These are phyloP conservation scores for Penicillium sp. DNA, from an alignment of 2,329 filamentous ascomycete species.

Conservation along the genomic window DNA sequence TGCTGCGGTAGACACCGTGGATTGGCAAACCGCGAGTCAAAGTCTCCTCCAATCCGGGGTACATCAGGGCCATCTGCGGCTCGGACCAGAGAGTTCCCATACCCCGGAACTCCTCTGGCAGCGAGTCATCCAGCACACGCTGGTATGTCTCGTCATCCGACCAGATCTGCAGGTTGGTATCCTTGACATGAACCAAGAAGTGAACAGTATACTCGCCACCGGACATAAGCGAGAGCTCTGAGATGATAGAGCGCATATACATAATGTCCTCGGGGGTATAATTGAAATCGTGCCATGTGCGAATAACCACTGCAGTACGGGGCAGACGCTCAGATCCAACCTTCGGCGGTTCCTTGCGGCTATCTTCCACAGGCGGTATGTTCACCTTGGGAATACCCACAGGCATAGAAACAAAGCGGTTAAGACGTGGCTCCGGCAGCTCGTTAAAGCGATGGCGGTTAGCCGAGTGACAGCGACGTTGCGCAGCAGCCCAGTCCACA, in stretches of 20 bases:
- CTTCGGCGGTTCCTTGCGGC: constrained; percentile 17
- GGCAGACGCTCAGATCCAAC: constrained; percentile 27
- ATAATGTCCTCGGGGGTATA: constrained; percentile 71
- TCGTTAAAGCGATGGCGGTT: constrained; percentile 61
- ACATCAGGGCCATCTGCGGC: constrained; percentile 81
- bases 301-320: constrained; percentile 67
- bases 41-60: constrained; percentile 75
- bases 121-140: constrained; percentile 58
- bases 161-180: constrained; percentile 71
- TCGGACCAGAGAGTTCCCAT: constrained; percentile 90
- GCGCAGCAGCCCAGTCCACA: constrained; percentile 69
- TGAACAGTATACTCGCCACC: constrained; percentile 76
- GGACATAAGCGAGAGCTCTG: constrained; percentile 66
- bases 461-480: constrained; percentile 61
- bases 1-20: constrained; percentile 83
- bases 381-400: constrained; percentile 21
- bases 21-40: constrained; percentile 65
- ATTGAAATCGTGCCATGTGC: constrained; percentile 69
- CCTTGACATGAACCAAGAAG: constrained; percentile 76
- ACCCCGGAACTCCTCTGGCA: constrained; percentile 75
- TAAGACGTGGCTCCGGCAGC: constrained; percentile 30
- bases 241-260: constrained; percentile 71
- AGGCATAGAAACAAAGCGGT: constrained; percentile 31
- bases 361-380: constrained; percentile 13
- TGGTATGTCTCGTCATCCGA: constrained; percentile 66